These are phyloP conservation scores for Oryza rufipogon DNA, from an alignment of 176 grass and related monocot species.

Conservation along the genomic window DNA sequence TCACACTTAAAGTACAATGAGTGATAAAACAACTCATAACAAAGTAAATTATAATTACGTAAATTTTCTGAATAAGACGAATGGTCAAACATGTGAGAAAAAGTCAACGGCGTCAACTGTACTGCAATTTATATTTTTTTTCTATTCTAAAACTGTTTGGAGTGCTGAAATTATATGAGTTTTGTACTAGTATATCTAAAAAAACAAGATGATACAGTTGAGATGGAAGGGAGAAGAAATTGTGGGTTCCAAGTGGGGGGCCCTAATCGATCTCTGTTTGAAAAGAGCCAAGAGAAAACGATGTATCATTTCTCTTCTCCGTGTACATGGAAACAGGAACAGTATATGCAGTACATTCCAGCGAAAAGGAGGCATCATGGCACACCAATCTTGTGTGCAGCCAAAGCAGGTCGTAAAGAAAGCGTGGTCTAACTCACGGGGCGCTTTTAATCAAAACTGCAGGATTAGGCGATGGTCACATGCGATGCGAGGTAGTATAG, in stretches of 20 bases:
- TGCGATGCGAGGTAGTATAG: slow-evolving; percentile 15
- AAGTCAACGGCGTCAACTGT: too few species aligned
- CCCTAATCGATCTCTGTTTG: background rate
- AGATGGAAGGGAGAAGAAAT: background rate
- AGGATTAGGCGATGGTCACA: slow-evolving; percentile 47
- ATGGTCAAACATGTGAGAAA: too few species aligned
- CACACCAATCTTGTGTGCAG: background rate
- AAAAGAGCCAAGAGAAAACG: background rate
- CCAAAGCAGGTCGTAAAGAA: slow-evolving; percentile 43
- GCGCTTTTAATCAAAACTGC: slow-evolving; percentile 22
- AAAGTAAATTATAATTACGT: too few species aligned
- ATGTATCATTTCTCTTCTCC: background rate
- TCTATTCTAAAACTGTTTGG: background rate
- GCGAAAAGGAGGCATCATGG: slow-evolving; percentile 8
- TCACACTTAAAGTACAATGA: too few species aligned
- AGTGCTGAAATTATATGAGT: background rate
- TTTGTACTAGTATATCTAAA: too few species aligned
- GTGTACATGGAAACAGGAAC: background rate
- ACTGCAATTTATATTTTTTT: too few species aligned
- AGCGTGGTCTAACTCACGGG: slow-evolving; percentile 46
- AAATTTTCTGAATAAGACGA: too few species aligned
- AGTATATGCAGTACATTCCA: background rate
- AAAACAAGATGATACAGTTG: background rate
- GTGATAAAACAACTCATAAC: too few species aligned
- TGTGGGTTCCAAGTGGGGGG: background rate